phyloP scores from a whole-genome alignment of 23 red algal species.

The Agarophyton chilense region DNA sequence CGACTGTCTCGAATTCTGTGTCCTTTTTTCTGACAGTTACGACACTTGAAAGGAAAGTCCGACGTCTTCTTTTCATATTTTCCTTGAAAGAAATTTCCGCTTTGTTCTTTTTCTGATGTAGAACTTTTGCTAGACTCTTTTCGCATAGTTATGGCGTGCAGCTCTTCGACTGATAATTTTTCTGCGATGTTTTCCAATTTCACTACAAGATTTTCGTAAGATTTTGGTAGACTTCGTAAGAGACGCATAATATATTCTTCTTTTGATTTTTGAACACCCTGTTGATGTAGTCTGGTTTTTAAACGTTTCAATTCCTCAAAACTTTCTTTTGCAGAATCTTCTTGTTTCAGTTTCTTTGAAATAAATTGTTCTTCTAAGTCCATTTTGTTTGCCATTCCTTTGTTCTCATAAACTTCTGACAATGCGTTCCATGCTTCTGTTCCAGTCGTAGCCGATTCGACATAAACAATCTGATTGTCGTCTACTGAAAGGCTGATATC shows the following conservation, averaged over 20 bases:
- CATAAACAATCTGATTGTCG: neutral
- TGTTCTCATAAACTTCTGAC: neutral
- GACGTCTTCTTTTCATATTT: neutral
- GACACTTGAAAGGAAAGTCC: neutral
- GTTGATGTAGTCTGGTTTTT: neutral
- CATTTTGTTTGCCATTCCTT: conserved; percentile 12
- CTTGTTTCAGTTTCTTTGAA: neutral
- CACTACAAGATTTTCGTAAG: neutral
- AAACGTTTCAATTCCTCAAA: neutral
- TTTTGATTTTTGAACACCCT: neutral
- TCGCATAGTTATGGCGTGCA: neutral
- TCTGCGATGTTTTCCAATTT: neutral
- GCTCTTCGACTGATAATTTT: neutral
- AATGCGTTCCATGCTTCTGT: neutral
- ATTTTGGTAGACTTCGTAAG: neutral
- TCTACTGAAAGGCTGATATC: neutral
- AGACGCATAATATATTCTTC: neutral
- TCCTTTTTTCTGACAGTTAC: neutral
- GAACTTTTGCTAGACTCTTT: conserved; percentile 2
- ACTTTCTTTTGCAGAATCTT: neutral
- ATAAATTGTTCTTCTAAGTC: neutral
- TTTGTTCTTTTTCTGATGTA: neutral
- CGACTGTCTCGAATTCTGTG: neutral
- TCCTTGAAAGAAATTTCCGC: neutral
- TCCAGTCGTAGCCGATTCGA: neutral